phyloP scores from a whole-genome alignment of 306 rosid genomes.

The Ormosia emarginata region DNA sequence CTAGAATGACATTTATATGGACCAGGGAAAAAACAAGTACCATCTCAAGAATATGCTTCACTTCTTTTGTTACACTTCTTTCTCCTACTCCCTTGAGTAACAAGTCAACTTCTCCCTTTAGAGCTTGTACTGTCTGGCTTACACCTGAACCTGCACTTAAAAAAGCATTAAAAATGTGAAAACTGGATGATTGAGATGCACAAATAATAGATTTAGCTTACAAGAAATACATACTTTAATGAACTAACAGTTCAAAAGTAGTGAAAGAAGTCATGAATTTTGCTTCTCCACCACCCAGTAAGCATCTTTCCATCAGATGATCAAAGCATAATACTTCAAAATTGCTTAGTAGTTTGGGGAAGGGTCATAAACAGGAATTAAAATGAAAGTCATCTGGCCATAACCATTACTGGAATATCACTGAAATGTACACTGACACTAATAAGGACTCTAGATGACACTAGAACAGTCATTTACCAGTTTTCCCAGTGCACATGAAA shows the following conservation, averaged over 20 bases:
- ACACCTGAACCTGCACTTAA: conserved; percentile 43
- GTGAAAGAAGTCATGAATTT: background rate
- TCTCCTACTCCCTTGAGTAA: conserved; percentile 69
- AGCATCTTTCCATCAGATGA: conserved; percentile 8
- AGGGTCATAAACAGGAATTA: background rate
- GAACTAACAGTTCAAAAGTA: background rate
- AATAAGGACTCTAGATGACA: background rate
- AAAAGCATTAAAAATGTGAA: conserved; percentile 18
- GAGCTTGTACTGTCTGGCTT: conserved; percentile 61
- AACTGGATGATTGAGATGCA: conserved; percentile 10
- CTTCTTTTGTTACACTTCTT: conserved; percentile 66
- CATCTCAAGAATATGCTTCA: conserved; percentile 84
- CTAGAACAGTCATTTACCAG: background rate
- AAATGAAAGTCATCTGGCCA: background rate
- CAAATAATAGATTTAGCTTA: background rate
- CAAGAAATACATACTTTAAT: background rate
- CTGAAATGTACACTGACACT: background rate
- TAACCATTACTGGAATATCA: background rate
- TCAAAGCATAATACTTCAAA: background rate
- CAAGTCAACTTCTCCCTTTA: conserved; percentile 62
- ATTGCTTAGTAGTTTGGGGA: background rate
- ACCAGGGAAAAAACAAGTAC: conserved; percentile 31
- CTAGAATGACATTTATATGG: conserved; percentile 14
- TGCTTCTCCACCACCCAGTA: background rate
- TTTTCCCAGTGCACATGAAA: background rate